These are phyloP conservation scores for Salinomyces thailandicus DNA, from an alignment of 2,329 filamentous ascomycete genomes.

Conservation along the genomic window DNA sequence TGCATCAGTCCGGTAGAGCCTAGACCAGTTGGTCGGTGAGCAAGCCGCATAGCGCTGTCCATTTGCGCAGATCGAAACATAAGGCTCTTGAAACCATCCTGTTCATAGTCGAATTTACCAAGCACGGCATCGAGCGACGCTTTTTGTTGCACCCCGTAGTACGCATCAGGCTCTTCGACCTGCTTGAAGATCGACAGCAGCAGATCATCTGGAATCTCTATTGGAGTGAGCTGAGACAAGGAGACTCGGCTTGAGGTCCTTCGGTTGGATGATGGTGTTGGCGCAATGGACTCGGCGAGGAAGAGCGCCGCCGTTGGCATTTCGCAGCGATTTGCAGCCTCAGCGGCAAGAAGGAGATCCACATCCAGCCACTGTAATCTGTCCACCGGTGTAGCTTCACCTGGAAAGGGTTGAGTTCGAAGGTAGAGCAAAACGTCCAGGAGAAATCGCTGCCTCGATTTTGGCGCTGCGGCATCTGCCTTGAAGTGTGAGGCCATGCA, in stretches of 20 bases:
- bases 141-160: conserved; percentile 78
- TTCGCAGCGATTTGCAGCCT: conserved; percentile 63
- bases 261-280: conserved; percentile 9
- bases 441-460: conserved; percentile 59
- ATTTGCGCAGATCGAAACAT: conserved; percentile 86
- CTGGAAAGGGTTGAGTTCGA: conserved; percentile 64
- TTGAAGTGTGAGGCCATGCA: conserved; percentile 56
- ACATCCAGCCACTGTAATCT: conserved; percentile 77
- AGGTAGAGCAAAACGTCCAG: conserved; percentile 78
- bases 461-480: conserved; percentile 35
- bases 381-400: conserved; percentile 68
- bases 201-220: conserved; percentile 49
- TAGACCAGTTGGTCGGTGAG: conserved; percentile 43
- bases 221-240: conserved; percentile 26
- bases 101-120: conserved; percentile 77
- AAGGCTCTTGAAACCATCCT: conserved; percentile 73
- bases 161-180: conserved; percentile 90
- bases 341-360: conserved; percentile 59
- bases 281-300: conserved; percentile 56
- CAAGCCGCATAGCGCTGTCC: conserved; percentile 66
- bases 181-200: conserved; percentile 78
- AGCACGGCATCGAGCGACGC: conserved; percentile 69
- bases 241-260: conserved; percentile 18
- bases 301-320: conserved; percentile 82
- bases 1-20: conserved; percentile 63